phyloP scores from a whole-genome alignment of 495 filamentous ascomycete genomes.

The Penicillium longicatenatum region DNA sequence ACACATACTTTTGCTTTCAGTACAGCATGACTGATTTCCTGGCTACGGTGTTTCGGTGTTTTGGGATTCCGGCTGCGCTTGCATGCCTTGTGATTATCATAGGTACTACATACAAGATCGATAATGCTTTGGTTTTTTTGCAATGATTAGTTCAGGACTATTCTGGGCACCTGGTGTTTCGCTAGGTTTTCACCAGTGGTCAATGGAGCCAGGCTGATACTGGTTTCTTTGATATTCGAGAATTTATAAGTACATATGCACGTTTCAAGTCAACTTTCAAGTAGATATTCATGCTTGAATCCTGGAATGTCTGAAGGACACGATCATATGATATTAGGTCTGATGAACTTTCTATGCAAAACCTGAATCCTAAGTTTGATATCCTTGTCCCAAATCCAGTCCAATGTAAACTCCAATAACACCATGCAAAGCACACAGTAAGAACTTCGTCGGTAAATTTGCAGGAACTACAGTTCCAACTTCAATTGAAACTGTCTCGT shows the following conservation, averaged over 20 bases:
- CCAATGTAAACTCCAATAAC: not conserved
- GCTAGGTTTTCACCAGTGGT: too few species aligned
- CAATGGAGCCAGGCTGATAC: not conserved
- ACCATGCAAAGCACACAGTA: not conserved
- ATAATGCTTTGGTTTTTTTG: not conserved
- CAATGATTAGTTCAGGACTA: not conserved
- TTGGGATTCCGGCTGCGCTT: not conserved
- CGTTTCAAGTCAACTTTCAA: not conserved
- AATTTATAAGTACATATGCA: not conserved
- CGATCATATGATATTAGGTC: not conserved
- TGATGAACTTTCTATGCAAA: not conserved
- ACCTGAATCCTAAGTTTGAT: not conserved
- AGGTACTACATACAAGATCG: not conserved
- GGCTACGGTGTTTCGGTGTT: conserved; percentile 9
- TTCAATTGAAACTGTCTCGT: conserved; percentile 44
- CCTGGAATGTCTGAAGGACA: not conserved
- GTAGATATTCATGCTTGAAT: not conserved
- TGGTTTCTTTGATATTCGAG: not conserved
- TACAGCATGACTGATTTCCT: conserved; percentile 12
- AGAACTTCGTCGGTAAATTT: not conserved
- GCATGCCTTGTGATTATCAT: not conserved
- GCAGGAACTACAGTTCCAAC: not conserved
- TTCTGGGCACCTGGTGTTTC: not conserved
- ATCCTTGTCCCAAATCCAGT: not conserved
- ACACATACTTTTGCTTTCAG: conserved; percentile 1